These are phyloP conservation scores for Breynia disticha DNA, from an alignment of 441 rosid species.

Conservation along the genomic window DNA sequence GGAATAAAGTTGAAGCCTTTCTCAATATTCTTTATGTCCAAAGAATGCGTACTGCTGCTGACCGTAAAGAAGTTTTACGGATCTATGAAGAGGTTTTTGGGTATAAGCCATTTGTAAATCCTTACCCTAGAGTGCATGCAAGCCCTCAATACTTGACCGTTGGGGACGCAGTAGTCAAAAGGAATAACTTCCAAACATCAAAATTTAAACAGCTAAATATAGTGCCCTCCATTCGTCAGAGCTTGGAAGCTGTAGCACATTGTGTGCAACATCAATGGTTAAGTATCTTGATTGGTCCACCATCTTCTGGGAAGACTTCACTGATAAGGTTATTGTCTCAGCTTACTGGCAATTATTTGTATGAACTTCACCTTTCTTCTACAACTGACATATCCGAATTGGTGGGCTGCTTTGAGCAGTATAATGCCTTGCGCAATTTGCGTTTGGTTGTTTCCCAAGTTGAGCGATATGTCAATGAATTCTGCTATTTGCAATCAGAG, in stretches of 20 bases:
- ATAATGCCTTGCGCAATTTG: constrained; percentile 66
- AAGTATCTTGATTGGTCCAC: constrained; percentile 86
- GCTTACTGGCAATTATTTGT: constrained; percentile 68
- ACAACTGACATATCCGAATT: constrained; percentile 94
- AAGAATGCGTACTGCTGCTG: constrained; percentile 92
- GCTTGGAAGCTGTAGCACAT: constrained; percentile 78
- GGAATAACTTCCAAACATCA: constrained; percentile 37
- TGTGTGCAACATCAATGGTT: constrained; percentile 80
- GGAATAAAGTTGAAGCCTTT: constrained; percentile 40
- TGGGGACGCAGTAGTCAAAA: constrained; percentile 61
- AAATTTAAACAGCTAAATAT: constrained; percentile 50
- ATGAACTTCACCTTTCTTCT: constrained; percentile 85
- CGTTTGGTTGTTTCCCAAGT: constrained; percentile 52
- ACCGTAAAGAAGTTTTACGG: constrained; percentile 64
- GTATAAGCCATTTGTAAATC: constrained; percentile 59
- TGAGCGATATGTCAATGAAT: constrained; percentile 57
- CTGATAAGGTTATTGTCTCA: constrained; percentile 75
- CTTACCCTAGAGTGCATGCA: constrained; percentile 71
- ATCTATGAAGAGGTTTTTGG: constrained; percentile 73
- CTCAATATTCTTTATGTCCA: constrained; percentile 74
- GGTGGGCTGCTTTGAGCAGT: constrained; percentile 98
- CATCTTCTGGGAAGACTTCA: constrained; percentile 96
- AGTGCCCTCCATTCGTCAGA: constrained; percentile 69
- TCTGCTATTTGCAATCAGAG: constrained; percentile 48
- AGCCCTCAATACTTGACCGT: constrained; percentile 48